Evolutionary conservation across 495 filamentous ascomycete genomes (phyloP).

Genomic region (Saxophila tyrrhenica): DNA sequence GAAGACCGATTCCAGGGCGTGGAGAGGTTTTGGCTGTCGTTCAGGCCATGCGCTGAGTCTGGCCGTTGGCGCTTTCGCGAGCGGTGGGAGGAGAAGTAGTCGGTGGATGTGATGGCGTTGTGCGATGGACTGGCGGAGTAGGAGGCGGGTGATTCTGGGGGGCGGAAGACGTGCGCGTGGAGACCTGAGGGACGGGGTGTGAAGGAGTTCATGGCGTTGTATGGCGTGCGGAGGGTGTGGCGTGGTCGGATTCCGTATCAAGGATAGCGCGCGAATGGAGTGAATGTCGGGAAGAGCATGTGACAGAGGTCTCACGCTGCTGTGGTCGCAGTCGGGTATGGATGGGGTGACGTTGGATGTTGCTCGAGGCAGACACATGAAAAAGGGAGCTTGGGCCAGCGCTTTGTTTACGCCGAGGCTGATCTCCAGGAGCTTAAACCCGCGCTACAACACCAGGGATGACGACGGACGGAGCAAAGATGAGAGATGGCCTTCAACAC

Average conservation of each 20-base stretch:
- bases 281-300: background rate
- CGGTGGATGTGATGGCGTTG: conserved; percentile 15
- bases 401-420: background rate
- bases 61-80: background rate
- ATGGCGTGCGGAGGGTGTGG: background rate
- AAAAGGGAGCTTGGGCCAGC: background rate
- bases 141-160: conserved; percentile 52
- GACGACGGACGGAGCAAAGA: no score
- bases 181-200: background rate
- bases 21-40: background rate
- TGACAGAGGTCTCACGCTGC: no score
- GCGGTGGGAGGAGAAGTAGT: conserved; percentile 28
- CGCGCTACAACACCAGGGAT: no score
- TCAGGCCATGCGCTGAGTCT: background rate
- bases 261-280: background rate
- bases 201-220: background rate
- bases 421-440: no score
- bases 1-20: background rate
- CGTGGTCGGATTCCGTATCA: background rate
- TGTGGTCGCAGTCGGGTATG: no score
- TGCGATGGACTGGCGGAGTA: conserved; percentile 40
- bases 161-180: conserved; percentile 54
- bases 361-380: background rate
- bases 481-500: no score
- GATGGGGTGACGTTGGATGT: background rate